Base-by-base conservation (phyloP, 2,329 filamentous ascomycete species). In the Pseudopyricularia javanii region DNA sequence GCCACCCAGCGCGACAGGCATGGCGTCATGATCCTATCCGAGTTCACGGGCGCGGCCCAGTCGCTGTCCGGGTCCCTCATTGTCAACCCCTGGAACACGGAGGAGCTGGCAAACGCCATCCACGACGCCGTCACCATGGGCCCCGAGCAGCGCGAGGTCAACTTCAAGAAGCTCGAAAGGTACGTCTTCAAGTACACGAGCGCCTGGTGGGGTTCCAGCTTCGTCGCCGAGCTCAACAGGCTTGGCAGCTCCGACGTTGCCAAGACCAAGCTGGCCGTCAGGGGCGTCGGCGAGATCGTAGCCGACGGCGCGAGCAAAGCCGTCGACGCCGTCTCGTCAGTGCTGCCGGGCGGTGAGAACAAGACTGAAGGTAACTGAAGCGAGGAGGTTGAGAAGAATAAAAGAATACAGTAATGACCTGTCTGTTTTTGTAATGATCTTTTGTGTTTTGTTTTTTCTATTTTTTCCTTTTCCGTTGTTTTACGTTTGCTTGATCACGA, bases 181-280 rank as follows among this genome's bases (percentile, higher is more conserved):
- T 97, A 97, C 64, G 89, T 97, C 55, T 91, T 91, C 70, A 96
- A 95, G 73, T 97, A 96, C 71, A 98, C 93, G 1, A 94, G 88
- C 66, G 87, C 91, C 9, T 96, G 93, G 85, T 97, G 91, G 91
- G 91, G 91, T 26, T 82, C 91, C 66, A 91, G 86, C 59, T 97
- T 97, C 65, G 90, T 96, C 50, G 80, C 80, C 12, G 91, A 96
- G 68, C 77, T 97, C 48, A 56, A 56, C 26, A 43, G 50, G 15
- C 37, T 52, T 11, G 50, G 30, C 30, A 33, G 12, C 4, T 28
- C 22, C n/a, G 47, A 33, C 4, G 48, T 33, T 17, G 28, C 5
- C n/a, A 47, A 43, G 50, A 43, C 50, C n/a, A 34, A 33, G 37
- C 14, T 52, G 15, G 50, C 50, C 17, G 30, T 52, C 26, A 30